Base-by-base conservation (phyloP, 768 basidiomycete genomes). In the Hygrophoropsis aurantiaca region DNA sequence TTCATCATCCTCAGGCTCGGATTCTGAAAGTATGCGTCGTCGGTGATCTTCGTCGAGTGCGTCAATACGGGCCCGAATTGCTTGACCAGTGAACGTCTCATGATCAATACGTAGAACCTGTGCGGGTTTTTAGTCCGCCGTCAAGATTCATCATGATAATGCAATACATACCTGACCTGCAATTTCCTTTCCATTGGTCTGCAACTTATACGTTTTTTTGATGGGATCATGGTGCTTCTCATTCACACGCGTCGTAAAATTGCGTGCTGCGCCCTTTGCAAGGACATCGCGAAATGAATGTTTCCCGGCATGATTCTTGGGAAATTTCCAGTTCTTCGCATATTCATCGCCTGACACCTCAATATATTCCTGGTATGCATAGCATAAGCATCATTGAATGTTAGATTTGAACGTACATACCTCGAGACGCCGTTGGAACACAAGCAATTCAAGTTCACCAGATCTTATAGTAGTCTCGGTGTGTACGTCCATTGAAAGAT, bases 111-210 rank as follows among this genome's bases (percentile, higher is more conserved):
- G 11, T 6, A 57, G 49, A 8, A 56, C 46, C 51, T 53, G 11
- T 7, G 18, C 16, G 13, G 20, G 24, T 25, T 21, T 3, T 16
- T 25, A 30, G 27, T 30, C 44, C 25, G 5, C 62, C 62, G 4
- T 30, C 7, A 30, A 7, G 27, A 30, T 6, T 30, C 13, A 30
- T 7, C 27, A 13, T 30, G 13, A 13, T 35, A 34, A 15, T 41
- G 13, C 3, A 5, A 13, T 13, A 21, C 50, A 26, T 26, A 69
- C 70, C 59, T 70, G 69, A 0, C 34, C 34, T 0, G 56, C 65
- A 21, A 67, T 49, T 38, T 70, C 43, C 27, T 64, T 68, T 46
- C 62, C 62, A 44, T 73, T 73, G 0, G 67, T 66, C 9, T 50
- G 55, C 5, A 3, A 16, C 8, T 52, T 53, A 34, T 68, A 71